Conservation (phyloP, 805 yeast genomes). For the Nakazawaea laoshanensis region DNA sequence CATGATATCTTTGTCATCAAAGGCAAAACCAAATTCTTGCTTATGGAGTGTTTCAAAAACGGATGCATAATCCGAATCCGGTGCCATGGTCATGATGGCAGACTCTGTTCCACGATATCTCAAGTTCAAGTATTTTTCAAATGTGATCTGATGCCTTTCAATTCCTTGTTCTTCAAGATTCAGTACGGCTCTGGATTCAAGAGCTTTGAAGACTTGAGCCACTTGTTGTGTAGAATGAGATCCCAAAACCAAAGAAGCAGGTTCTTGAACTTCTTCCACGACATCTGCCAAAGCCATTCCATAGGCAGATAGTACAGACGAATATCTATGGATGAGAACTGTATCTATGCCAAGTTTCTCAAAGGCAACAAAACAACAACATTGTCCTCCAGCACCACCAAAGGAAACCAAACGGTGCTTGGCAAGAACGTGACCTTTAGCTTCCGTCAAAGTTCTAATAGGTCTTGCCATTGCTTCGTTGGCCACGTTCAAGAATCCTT, state of each 20-base stretch:
- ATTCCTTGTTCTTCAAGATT: slow-evolving; percentile 49
- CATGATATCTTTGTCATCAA: slow-evolving; percentile 45
- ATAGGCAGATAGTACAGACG: slow-evolving; percentile 79
- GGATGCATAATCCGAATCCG: slow-evolving; percentile 16
- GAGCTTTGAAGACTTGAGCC: slow-evolving; percentile 32
- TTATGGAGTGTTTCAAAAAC: slow-evolving; percentile 46
- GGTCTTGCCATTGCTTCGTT: slow-evolving; percentile 90
- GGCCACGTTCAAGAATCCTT: slow-evolving; percentile 77
- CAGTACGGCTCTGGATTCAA: slow-evolving; percentile 32
- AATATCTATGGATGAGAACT: slow-evolving; percentile 70
- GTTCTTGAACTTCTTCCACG: slow-evolving; percentile 72
- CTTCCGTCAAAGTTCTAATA: slow-evolving; percentile 75
- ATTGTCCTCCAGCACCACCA: slow-evolving; percentile 95
- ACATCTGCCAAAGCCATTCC: slow-evolving; percentile 86
- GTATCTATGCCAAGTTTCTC: slow-evolving; percentile 57
- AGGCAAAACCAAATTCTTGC: slow-evolving; percentile 67
- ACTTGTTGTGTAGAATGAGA: slow-evolving; percentile 25
- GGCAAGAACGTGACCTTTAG: slow-evolving; percentile 63
- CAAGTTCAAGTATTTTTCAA: slow-evolving; percentile 66
- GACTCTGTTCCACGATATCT: slow-evolving; percentile 90
- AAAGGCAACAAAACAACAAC: slow-evolving; percentile 66
- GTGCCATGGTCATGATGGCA: slow-evolving; percentile 45
- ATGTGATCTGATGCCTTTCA: slow-evolving; percentile 29
- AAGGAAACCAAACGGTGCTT: slow-evolving; percentile 71
- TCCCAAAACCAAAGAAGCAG: slow-evolving; percentile 41